Percentiles rank a stretch among this genome's conserved stretches.
phyloP scores from a whole-genome alignment of 495 filamentous ascomycete genomes.

The Lophium mytilinum region DNA sequence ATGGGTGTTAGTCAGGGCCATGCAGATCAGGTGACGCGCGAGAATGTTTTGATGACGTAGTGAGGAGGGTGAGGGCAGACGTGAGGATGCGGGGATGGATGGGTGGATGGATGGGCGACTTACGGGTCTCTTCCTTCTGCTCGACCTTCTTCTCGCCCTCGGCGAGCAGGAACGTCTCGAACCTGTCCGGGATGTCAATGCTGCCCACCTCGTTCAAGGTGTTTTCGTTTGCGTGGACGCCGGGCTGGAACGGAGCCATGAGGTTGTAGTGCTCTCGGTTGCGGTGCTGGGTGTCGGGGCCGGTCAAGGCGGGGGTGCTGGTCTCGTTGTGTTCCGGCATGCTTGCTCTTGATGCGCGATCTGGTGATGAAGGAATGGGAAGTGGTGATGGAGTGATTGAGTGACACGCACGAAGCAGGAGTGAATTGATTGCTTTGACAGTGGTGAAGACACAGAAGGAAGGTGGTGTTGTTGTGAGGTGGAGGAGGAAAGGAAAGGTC shows the following conservation, averaged over 20 bases:
- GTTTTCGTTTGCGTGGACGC: no score
- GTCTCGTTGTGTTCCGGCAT: no score
- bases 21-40: background rate
- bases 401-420: no score
- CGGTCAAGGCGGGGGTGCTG: no score
- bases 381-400: no score
- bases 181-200: slow-evolving; percentile 44
- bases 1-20: background rate
- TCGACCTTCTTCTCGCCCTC: slow-evolving; percentile 90
- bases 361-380: no score
- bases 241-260: no score
- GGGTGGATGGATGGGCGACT: no score
- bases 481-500: background rate
- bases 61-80: background rate
- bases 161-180: slow-evolving; percentile 79
- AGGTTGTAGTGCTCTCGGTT: no score
- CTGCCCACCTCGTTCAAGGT: no score
- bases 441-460: slow-evolving; percentile 21
- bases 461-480: background rate
- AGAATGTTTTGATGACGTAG: background rate
- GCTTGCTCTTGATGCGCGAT: no score
- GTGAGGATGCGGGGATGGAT: background rate
- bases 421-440: background rate
- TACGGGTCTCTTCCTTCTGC: slow-evolving; percentile 77
- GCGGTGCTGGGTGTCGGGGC: no score